A percentile compares a stretch with the other conserved stretches of the same genome.
Evolutionary conservation across 495 filamentous ascomycete species (phyloP).

Genomic region (Trichoderma erinaceum): DNA sequence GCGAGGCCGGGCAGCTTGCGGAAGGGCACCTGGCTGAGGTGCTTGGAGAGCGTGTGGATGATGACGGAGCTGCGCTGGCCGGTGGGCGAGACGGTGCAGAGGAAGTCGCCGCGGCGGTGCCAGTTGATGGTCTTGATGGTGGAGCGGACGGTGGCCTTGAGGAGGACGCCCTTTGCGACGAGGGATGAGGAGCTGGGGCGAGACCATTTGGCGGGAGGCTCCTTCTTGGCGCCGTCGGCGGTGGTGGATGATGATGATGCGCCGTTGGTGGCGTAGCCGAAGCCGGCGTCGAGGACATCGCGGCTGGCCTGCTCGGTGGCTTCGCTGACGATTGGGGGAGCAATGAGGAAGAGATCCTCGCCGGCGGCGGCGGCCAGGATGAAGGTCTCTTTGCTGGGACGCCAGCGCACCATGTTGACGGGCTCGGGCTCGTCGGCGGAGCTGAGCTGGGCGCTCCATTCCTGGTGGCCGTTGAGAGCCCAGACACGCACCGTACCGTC

Average conservation of each 20-base stretch:
- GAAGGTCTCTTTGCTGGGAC: constrained; percentile 71
- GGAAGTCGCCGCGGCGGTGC: constrained; percentile 93
- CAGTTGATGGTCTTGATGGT: constrained; percentile 85
- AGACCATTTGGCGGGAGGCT: constrained; percentile 71
- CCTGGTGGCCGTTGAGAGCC: constrained; percentile 79
- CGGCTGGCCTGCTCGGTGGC: constrained; percentile 67
- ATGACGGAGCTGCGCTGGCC: constrained; percentile 77
- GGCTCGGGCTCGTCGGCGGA: constrained; percentile 57
- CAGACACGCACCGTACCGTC: constrained; percentile 90
- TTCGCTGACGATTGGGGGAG: constrained; percentile 63
- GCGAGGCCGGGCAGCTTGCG: constrained; percentile 76
- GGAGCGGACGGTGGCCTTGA: constrained; percentile 71
- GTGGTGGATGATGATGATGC: constrained; percentile 21
- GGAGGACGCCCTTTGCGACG: constrained; percentile 68
- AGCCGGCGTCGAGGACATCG: constrained; percentile 76
- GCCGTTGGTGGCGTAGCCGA: constrained; percentile 75
- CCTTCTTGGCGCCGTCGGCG: constrained; percentile 62
- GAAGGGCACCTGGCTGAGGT: constrained; percentile 92
- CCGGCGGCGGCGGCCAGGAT: constrained; percentile 78
- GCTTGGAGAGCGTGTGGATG: constrained; percentile 92
- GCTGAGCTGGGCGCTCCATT: constrained; percentile 76
- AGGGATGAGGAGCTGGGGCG: constrained; percentile 62
- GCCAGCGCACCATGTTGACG: constrained; percentile 84
- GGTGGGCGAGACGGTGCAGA: constrained; percentile 80
- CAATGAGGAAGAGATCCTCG: constrained; percentile 76